These are phyloP conservation scores for Conoideocrella luteorostrata DNA, from an alignment of 2,329 filamentous ascomycete species.

Conservation along the genomic window DNA sequence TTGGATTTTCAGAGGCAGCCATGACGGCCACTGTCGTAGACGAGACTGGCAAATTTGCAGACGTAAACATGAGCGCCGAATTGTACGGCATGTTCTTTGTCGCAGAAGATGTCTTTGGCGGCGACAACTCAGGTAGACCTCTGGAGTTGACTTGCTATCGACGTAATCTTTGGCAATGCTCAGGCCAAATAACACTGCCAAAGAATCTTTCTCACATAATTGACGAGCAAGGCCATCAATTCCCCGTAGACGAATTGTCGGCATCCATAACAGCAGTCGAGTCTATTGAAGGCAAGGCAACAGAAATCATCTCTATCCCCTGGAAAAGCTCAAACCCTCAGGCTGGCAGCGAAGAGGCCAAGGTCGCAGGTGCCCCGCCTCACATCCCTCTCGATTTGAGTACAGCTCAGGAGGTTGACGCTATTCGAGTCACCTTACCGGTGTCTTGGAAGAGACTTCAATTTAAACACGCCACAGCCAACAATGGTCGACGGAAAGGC, in stretches of 20 bases:
- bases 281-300: slow-evolving; percentile 83
- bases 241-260: slow-evolving; percentile 70
- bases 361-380: slow-evolving; percentile 44
- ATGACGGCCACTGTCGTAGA: slow-evolving; percentile 58
- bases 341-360: slow-evolving; percentile 41
- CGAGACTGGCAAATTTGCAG: slow-evolving; percentile 55
- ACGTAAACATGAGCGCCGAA: slow-evolving; percentile 65
- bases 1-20: slow-evolving; percentile 64
- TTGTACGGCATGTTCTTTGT: slow-evolving; percentile 86
- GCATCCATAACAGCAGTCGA: slow-evolving; percentile 81
- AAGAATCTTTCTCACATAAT: slow-evolving; percentile 61
- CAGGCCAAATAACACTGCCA: slow-evolving; percentile 78
- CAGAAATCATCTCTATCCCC: slow-evolving; percentile 93
- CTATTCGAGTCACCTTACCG: slow-evolving; percentile 70
- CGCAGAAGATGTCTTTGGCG: slow-evolving; percentile 70
- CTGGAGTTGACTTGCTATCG: slow-evolving; percentile 91
- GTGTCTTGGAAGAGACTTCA: slow-evolving; percentile 92
- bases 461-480: slow-evolving; percentile 93
- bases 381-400: slow-evolving; percentile 49
- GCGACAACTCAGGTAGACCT: slow-evolving; percentile 50
- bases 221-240: slow-evolving; percentile 69
- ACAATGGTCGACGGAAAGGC: slow-evolving; percentile 90
- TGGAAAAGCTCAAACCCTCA: slow-evolving; percentile 75
- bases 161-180: slow-evolving; percentile 91
- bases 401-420: slow-evolving; percentile 65